Evolutionary conservation across 2,329 filamentous ascomycete species (phyloP).

Genomic region (Venturia pyrina): DNA sequence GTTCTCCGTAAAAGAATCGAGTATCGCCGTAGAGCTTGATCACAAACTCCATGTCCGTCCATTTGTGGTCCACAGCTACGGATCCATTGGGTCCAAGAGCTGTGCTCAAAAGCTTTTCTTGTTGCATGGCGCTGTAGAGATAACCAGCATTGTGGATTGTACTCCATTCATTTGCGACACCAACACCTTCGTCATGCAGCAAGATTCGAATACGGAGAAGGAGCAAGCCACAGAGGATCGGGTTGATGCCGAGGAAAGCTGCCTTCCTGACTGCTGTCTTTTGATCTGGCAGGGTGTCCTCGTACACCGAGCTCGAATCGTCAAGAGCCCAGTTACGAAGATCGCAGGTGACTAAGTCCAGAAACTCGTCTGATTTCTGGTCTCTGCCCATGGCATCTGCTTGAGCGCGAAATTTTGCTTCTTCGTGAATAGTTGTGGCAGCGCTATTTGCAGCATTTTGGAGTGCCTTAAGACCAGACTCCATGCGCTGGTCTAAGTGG

Average conservation of each 20-base stretch:
- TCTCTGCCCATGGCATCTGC: not conserved
- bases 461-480: not conserved
- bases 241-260: not conserved
- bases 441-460: not conserved
- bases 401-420: not conserved
- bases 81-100: not conserved
- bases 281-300: not conserved
- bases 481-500: not conserved
- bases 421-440: not conserved
- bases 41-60: slow-evolving; percentile 3
- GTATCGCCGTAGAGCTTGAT: not conserved
- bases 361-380: not conserved
- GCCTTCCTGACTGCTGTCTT: not conserved
- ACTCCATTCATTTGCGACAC: slow-evolving; percentile 1
- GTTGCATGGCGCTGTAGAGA: slow-evolving; percentile 7
- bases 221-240: slow-evolving; percentile 5
- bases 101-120: not conserved
- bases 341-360: not conserved
- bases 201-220: not conserved
- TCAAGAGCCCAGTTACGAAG: not conserved
- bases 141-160: not conserved
- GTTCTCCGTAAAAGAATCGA: not conserved
- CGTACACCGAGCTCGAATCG: not conserved
- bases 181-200: not conserved
- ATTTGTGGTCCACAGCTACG: not conserved